Conservation (phyloP, 768 basidiomycete genomes). For the Cystofilobasidium capitatum region DNA sequence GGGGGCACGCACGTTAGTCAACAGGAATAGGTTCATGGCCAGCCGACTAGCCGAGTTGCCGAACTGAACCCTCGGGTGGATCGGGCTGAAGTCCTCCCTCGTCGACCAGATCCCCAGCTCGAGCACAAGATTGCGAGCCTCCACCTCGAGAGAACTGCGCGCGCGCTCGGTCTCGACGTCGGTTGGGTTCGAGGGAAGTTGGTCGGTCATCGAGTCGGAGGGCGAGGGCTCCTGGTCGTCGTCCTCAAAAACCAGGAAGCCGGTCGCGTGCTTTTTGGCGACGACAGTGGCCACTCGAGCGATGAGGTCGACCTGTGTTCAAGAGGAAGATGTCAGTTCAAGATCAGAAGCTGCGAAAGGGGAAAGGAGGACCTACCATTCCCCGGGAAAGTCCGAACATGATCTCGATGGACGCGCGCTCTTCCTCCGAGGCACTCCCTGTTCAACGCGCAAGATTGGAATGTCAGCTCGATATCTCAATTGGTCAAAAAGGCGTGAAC, state of each 20-base stretch:
- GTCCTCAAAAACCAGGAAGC: conserved; percentile 14
- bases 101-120: conserved; percentile 32
- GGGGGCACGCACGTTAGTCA: conserved; percentile 31
- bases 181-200: neutral
- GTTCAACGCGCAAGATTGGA: neutral
- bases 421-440: conserved; percentile 8
- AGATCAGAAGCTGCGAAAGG: neutral
- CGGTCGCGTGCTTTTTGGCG: conserved; percentile 15
- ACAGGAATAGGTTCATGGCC: conserved; percentile 30
- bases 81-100: conserved; percentile 31
- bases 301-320: neutral
- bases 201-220: neutral
- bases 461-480: conserved; percentile 1
- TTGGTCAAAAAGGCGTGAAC: neutral
- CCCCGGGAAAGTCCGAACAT: conserved; percentile 2
- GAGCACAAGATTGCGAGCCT: conserved; percentile 27
- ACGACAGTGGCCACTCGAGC: conserved; percentile 12
- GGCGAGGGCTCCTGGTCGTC: neutral
- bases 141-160: neutral
- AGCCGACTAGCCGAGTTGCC: conserved; percentile 34
- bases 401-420: conserved; percentile 1
- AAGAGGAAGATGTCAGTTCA: neutral
- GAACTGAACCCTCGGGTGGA: conserved; percentile 32
- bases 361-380: neutral
- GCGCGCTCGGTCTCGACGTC: neutral